A percentile compares a stretch with the other conserved stretches of the same genome.
Evolutionary conservation across 2,329 filamentous ascomycete genomes (phyloP).

Genomic region (Plectosphaerella cucumerina): DNA sequence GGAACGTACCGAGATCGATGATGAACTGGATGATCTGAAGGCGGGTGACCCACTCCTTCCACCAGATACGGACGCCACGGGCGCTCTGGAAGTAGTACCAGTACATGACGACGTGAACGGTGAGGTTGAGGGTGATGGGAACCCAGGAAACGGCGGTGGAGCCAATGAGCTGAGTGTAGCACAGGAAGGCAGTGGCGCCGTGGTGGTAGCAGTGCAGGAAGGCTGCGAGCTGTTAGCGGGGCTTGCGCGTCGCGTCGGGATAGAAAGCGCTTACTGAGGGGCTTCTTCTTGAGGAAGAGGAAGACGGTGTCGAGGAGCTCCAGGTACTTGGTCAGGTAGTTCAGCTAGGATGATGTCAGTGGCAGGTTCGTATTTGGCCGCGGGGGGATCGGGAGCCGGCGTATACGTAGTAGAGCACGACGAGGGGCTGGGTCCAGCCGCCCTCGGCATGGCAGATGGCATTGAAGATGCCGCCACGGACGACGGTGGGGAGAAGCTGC

Average conservation of each 20-base stretch:
- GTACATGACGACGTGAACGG: conserved; percentile 98
- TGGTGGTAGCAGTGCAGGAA: conserved; percentile 99
- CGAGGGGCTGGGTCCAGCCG: conserved; percentile 90
- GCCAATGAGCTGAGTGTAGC: conserved; percentile 95
- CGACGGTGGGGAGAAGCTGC: conserved; percentile 81
- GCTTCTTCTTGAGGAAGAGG: conserved; percentile 99
- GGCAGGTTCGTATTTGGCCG: not conserved
- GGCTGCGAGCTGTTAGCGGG: conserved; percentile 38
- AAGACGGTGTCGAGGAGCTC: conserved; percentile 95
- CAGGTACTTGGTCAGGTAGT: conserved; percentile 97
- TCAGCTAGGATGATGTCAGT: conserved; percentile 57
- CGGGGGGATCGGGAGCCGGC: conserved; percentile 32
- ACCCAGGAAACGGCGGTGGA: conserved; percentile 94
- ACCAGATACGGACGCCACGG: conserved; percentile 93
- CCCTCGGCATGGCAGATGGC: conserved; percentile 78
- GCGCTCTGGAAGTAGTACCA: conserved; percentile 99
- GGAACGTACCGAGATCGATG: conserved; percentile 79
- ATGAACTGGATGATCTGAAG: conserved; percentile 97
- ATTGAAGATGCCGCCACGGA: conserved; percentile 78
- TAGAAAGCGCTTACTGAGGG: conserved; percentile 59
- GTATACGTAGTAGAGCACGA: conserved; percentile 95
- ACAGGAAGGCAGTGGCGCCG: conserved; percentile 91
- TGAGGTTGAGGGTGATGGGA: conserved; percentile 85
- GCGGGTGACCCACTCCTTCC: conserved; percentile 99
- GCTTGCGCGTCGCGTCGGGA: not conserved